Percentiles rank a stretch among this genome's conserved stretches.
Conservation (phyloP, 257 asterid genomes). For the Ballota nigra region DNA sequence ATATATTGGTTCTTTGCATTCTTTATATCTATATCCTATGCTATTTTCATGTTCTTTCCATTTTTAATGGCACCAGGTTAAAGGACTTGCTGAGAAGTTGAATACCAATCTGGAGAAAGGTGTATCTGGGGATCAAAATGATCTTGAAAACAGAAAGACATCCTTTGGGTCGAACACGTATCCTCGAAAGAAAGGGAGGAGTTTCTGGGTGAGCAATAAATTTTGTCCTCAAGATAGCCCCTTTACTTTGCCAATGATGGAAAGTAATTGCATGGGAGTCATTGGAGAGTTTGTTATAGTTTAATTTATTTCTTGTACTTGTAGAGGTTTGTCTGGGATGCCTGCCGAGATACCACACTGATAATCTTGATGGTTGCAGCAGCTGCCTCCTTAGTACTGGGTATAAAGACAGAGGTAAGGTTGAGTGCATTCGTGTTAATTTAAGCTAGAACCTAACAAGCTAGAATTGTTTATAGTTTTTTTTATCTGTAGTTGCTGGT, state of each 20-base stretch:
- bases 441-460: background rate
- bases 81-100: slow-evolving; percentile 63
- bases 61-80: slow-evolving; percentile 42
- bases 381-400: slow-evolving; percentile 87
- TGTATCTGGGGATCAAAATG: slow-evolving; percentile 63
- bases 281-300: slow-evolving; percentile 8
- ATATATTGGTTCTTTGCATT: background rate
- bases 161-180: slow-evolving; percentile 86
- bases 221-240: background rate
- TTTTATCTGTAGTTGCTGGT: background rate
- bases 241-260: background rate
- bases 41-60: background rate
- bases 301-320: background rate
- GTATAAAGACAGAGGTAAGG: slow-evolving; percentile 87
- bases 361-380: slow-evolving; percentile 95
- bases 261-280: background rate
- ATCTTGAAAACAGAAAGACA: slow-evolving; percentile 53
- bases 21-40: background rate
- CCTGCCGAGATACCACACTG: slow-evolving; percentile 82
- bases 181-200: slow-evolving; percentile 80
- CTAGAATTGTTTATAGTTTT: background rate
- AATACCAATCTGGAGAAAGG: slow-evolving; percentile 67
- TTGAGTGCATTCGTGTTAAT: background rate
- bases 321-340: slow-evolving; percentile 86
- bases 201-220: slow-evolving; percentile 61